phyloP scores from a whole-genome alignment of 345 rosid genomes.

The Cardamine chenopodiifolia region DNA sequence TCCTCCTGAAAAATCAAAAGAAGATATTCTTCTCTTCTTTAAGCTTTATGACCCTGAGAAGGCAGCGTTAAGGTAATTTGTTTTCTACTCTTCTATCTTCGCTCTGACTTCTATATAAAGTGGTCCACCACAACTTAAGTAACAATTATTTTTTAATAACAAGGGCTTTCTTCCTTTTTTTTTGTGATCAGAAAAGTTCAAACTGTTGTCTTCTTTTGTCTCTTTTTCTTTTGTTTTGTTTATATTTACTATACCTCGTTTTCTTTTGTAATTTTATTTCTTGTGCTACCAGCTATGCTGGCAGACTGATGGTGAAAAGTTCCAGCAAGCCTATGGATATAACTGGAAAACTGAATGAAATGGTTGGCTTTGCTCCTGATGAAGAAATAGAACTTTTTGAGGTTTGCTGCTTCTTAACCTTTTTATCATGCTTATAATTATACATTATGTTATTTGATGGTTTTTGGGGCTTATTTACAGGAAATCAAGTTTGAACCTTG shows the following conservation, averaged over 20 bases:
- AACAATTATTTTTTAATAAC: constrained; percentile 4
- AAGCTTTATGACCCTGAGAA: constrained; percentile 84
- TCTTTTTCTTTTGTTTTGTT: neutral
- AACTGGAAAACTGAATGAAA: constrained; percentile 68
- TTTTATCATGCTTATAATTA: constrained; percentile 12
- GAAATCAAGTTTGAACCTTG: constrained; percentile 91
- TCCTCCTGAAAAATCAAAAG: constrained; percentile 74
- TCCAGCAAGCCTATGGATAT: constrained; percentile 76
- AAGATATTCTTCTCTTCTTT: constrained; percentile 89
- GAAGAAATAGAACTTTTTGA: constrained; percentile 89
- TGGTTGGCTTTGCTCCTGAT: constrained; percentile 89
- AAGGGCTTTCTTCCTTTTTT: constrained; percentile 7
- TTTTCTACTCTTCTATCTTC: constrained; percentile 12
- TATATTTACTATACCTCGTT: neutral
- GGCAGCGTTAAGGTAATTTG: constrained; percentile 66
- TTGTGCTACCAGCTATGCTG: constrained; percentile 57
- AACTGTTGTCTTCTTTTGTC: neutral
- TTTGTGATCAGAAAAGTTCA: neutral
- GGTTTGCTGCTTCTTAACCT: constrained; percentile 48
- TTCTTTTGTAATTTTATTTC: constrained; percentile 15
- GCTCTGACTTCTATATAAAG: neutral
- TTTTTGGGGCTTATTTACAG: constrained; percentile 46
- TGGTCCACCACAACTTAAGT: neutral
- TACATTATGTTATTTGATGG: constrained; percentile 4
- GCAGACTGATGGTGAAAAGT: constrained; percentile 83